These are phyloP conservation scores for Cutaneotrichosporon spelunceum DNA, from an alignment of 1,284 basidiomycete genomes.

Conservation along the genomic window DNA sequence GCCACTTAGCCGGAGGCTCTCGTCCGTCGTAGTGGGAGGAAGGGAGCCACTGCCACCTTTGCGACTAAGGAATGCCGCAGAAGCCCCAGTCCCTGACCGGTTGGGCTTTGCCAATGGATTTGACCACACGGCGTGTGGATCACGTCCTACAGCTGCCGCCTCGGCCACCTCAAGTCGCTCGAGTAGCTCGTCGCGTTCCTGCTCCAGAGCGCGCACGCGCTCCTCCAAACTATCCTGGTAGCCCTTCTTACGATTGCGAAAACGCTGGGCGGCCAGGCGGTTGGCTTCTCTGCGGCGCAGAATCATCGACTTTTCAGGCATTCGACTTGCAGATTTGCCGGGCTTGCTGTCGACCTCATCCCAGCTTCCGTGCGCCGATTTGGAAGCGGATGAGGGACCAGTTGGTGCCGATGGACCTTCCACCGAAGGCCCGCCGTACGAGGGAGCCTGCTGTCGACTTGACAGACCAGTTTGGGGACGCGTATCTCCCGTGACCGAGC, in stretches of 20 bases:
- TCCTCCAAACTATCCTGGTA: conserved; percentile 48
- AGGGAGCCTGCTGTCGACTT: not conserved
- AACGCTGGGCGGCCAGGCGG: conserved; percentile 46
- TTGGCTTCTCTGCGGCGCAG: conserved; percentile 44
- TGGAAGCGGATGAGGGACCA: not conserved
- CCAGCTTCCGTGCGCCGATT: not conserved
- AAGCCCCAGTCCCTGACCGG: not conserved
- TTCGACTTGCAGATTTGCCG: not conserved
- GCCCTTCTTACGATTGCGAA: conserved; percentile 45
- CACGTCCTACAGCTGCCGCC: conserved; percentile 1
- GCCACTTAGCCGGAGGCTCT: conserved; percentile 32
- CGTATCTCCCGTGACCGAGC: not conserved
- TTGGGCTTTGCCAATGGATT: not conserved
- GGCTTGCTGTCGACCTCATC: not conserved
- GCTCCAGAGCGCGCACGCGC: conserved; percentile 36
- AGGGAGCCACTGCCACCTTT: not conserved
- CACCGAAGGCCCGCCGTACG: not conserved
- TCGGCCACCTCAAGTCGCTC: conserved; percentile 26
- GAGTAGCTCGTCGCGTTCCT: conserved; percentile 32
- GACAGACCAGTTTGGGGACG: not conserved
- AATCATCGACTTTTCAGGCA: conserved; percentile 19
- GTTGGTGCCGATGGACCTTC: not conserved
- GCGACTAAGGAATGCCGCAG: not conserved
- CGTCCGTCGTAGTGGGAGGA: conserved; percentile 10
- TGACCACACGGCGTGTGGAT: not conserved